phyloP scores from a whole-genome alignment of 208 protist species.

The Trypanosoma boissoni region DNA sequence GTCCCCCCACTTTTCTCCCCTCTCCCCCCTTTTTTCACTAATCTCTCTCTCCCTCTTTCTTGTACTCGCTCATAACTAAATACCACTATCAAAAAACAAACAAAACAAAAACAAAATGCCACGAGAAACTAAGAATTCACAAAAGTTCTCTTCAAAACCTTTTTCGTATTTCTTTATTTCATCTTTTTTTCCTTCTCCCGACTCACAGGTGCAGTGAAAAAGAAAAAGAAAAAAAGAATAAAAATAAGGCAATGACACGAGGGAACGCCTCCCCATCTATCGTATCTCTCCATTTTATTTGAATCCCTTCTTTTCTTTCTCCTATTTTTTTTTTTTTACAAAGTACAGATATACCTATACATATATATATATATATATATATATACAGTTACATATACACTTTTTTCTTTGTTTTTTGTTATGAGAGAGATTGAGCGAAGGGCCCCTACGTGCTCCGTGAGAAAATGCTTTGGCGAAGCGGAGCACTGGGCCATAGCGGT shows the following conservation, averaged over 20 bases:
- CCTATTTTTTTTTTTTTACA: constrained; percentile 11
- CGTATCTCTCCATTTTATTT: too few species aligned
- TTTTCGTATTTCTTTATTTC: too few species aligned
- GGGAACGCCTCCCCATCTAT: too few species aligned
- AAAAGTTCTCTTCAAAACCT: too few species aligned
- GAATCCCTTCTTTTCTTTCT: too few species aligned
- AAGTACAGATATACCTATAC: background rate
- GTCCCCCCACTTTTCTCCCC: background rate
- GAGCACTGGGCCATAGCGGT: too few species aligned
- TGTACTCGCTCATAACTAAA: background rate
- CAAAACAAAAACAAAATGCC: background rate
- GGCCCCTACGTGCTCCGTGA: too few species aligned
- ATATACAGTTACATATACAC: background rate
- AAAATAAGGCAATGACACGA: too few species aligned
- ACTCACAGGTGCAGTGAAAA: constrained; percentile 4
- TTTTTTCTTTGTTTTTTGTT: background rate
- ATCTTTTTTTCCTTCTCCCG: background rate
- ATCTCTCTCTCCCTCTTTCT: too few species aligned
- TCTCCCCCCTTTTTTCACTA: background rate
- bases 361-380: constrained; percentile 3
- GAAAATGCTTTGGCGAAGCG: too few species aligned
- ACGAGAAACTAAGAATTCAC: background rate
- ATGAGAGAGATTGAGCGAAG: too few species aligned
- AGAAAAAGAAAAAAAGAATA: constrained; percentile 10
- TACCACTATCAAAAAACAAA: background rate